These are phyloP conservation scores for Fusarium mexicanum DNA, from an alignment of 2,329 filamentous ascomycete species.

Conservation along the genomic window DNA sequence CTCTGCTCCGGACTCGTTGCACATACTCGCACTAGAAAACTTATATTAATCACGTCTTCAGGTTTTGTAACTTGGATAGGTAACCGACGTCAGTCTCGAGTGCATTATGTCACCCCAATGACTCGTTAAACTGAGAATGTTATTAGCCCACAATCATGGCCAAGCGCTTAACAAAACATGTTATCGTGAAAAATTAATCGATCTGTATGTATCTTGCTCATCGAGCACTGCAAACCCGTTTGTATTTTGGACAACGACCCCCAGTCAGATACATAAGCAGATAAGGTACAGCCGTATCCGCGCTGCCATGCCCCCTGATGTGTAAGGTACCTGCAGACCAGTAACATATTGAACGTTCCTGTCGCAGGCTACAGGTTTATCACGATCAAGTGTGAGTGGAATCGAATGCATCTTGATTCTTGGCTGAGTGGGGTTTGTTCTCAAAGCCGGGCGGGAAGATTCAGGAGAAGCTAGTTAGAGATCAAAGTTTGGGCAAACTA, in stretches of 20 bases:
- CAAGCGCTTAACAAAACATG: constrained; percentile 22
- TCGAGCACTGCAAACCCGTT: background rate
- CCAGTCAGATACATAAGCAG: background rate
- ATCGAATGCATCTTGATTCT: constrained; percentile 8
- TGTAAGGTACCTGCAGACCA: background rate
- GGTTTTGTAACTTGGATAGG: background rate
- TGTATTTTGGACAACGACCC: background rate
- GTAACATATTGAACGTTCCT: background rate
- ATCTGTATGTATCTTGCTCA: background rate
- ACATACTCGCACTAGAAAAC: background rate
- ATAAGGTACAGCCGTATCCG: background rate
- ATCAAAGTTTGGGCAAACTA: constrained; percentile 29
- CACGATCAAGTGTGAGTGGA: constrained; percentile 40
- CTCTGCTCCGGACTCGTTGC: background rate
- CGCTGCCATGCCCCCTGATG: background rate
- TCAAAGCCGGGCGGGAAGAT: constrained; percentile 22
- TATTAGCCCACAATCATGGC: constrained; percentile 19
- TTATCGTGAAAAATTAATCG: background rate
- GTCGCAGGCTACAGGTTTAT: constrained; percentile 19
- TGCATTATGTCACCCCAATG: constrained; percentile 4
- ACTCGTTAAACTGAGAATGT: constrained; percentile 6
- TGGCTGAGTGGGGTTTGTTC: constrained; percentile 29
- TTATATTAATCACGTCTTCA: background rate
- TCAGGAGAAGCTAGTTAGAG: constrained; percentile 37
- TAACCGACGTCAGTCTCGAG: background rate